phyloP scores from a whole-genome alignment of 768 basidiomycete genomes.

The Auricularia cornea region DNA sequence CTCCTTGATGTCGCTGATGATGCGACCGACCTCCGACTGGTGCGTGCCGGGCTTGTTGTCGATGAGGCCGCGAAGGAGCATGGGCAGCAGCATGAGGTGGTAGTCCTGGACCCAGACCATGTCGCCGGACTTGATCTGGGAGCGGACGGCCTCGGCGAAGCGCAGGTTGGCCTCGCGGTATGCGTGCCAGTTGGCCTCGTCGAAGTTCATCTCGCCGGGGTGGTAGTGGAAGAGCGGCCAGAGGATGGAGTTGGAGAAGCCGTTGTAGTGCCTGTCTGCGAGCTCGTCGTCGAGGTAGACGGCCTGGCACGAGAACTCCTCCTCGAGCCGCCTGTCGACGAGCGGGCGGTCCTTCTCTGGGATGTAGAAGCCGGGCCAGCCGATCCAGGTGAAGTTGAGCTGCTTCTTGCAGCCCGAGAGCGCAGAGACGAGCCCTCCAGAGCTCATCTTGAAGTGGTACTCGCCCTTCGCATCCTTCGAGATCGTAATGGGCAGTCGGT shows the following conservation, averaged over 20 bases:
- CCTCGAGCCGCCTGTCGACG: constrained; percentile 87
- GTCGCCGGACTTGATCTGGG: constrained; percentile 71
- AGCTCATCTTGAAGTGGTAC: constrained; percentile 99
- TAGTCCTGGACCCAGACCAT: constrained; percentile 99
- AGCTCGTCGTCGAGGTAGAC: constrained; percentile 97
- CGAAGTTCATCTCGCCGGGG: constrained; percentile 99
- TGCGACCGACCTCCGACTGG: constrained; percentile 13
- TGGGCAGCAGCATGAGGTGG: constrained; percentile 94
- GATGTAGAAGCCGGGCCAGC: constrained; percentile 92
- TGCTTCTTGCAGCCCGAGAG: constrained; percentile 98
- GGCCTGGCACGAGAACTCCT: constrained; percentile 94
- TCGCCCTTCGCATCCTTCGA: constrained; percentile 86
- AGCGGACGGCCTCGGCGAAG: constrained; percentile 84
- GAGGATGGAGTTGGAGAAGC: constrained; percentile 98
- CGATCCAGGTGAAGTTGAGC: constrained; percentile 96
- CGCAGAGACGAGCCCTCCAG: constrained; percentile 94
- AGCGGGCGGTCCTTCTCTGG: constrained; percentile 83
- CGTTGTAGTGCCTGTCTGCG: constrained; percentile 96
- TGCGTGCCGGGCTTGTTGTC: constrained; percentile 37
- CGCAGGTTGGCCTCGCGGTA: constrained; percentile 94
- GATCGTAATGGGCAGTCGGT: constrained; percentile 93
- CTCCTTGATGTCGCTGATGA: constrained; percentile 20
- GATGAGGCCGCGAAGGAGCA: constrained; percentile 84
- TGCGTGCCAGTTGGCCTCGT: constrained; percentile 96
- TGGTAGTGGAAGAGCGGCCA: constrained; percentile 99